phyloP scores from a whole-genome alignment of 2,329 filamentous ascomycete species.

The Penicillium thymicola region DNA sequence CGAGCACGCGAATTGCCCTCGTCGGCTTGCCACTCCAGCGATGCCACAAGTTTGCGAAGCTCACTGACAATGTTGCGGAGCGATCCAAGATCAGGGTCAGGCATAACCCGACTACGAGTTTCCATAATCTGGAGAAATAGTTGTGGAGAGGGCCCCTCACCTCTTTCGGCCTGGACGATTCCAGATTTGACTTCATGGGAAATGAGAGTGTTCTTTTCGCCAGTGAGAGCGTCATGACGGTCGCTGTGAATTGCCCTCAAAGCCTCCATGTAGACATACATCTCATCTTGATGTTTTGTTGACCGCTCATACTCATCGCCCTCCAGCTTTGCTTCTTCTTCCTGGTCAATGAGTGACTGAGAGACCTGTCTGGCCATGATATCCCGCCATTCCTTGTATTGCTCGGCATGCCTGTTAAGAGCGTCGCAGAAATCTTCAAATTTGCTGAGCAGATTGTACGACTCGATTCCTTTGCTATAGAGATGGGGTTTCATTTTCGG shows the following conservation, averaged over 20 bases:
- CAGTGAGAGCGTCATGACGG: slow-evolving; percentile 71
- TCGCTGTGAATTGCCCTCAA: slow-evolving; percentile 75
- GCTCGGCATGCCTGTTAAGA: slow-evolving; percentile 68
- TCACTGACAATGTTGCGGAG: slow-evolving; percentile 68
- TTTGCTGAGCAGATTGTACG: slow-evolving; percentile 61
- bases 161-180: slow-evolving; percentile 57
- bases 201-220: slow-evolving; percentile 71
- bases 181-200: slow-evolving; percentile 68
- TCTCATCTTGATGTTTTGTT: slow-evolving; percentile 80
- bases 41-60: slow-evolving; percentile 61
- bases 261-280: slow-evolving; percentile 80
- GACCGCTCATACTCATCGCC: slow-evolving; percentile 90
- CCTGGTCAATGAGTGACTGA: slow-evolving; percentile 77
- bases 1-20: slow-evolving; percentile 54
- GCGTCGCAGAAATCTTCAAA: slow-evolving; percentile 62
- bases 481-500: slow-evolving; percentile 56
- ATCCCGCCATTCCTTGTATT: slow-evolving; percentile 72
- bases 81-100: slow-evolving; percentile 55
- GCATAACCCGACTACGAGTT: slow-evolving; percentile 45
- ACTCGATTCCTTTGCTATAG: slow-evolving; percentile 68
- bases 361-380: slow-evolving; percentile 69
- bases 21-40: slow-evolving; percentile 57
- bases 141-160: slow-evolving; percentile 68
- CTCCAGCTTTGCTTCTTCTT: slow-evolving; percentile 69
- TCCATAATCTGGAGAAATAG: slow-evolving; percentile 52